Evolutionary conservation across 768 basidiomycete species (phyloP).

Genomic region (Amanita rubescens): DNA sequence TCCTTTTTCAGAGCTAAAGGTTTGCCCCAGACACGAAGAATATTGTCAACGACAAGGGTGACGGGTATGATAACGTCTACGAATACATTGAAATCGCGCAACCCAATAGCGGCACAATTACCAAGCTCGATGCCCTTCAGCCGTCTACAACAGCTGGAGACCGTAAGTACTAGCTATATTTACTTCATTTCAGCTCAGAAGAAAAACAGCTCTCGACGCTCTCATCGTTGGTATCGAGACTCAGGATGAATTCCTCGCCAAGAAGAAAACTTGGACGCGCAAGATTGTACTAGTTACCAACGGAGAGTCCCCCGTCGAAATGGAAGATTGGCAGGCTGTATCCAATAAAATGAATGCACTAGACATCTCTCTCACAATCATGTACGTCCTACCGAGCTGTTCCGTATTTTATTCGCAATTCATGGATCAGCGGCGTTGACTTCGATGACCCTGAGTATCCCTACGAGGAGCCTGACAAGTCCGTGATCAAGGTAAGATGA

Average conservation of each 20-base stretch:
- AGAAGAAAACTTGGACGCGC: slow-evolving; percentile 78
- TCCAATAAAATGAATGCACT: slow-evolving; percentile 55
- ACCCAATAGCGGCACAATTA: slow-evolving; percentile 59
- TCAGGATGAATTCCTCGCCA: slow-evolving; percentile 56
- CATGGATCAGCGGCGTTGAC: slow-evolving; percentile 64
- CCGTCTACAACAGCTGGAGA: slow-evolving; percentile 57
- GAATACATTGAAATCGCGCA: slow-evolving; percentile 65
- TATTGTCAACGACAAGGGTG: slow-evolving; percentile 47
- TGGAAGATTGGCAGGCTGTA: slow-evolving; percentile 70
- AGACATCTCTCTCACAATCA: slow-evolving; percentile 53
- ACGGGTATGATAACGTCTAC: slow-evolving; percentile 67
- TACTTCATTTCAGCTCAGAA: slow-evolving; percentile 40
- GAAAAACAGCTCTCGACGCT: slow-evolving; percentile 84
- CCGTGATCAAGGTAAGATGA: slow-evolving; percentile 56
- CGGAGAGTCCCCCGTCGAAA: slow-evolving; percentile 65
- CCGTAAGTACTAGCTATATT: slow-evolving; percentile 35
- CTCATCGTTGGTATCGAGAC: slow-evolving; percentile 83
- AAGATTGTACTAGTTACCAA: slow-evolving; percentile 84
- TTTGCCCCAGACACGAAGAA: slow-evolving; percentile 55
- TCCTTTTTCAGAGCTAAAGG: neutral
- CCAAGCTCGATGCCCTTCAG: slow-evolving; percentile 52
- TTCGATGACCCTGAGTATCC: slow-evolving; percentile 70
- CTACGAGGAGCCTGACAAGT: slow-evolving; percentile 63
- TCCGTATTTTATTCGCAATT: neutral
- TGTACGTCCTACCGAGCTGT: slow-evolving; percentile 41